Evolutionary conservation across 2,329 filamentous ascomycete genomes (phyloP), one percentile per base, ranked within the genome.

Genomic region (Monilinia polystroma): DNA sequence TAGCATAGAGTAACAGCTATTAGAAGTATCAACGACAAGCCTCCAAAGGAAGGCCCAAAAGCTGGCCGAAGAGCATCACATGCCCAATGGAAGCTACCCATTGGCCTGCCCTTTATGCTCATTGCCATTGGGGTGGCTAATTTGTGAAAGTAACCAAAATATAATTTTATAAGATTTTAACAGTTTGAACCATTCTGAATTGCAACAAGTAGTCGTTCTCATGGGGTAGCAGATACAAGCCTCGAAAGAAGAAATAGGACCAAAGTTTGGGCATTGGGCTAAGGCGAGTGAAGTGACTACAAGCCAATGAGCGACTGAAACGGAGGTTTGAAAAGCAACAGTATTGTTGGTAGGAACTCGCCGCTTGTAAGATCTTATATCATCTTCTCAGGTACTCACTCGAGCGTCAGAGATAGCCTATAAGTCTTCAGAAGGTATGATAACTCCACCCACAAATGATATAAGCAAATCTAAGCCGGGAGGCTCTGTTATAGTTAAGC

Each of bases 331-430:
- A 7, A 47, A 45, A 6, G 16, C 26, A 32, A 32, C 16, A 58
- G n/a, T 10, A 29, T 8, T 35, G 32, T 35, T 35, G 32, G 32
- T 35, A 35, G 45, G 18, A 3, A 58, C 6, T 32, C 11, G 41
- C 26, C 43, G n/a, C 7, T 8, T 47, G 32, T 49, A 11, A 4
- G 3, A 47, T 35, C 26, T 49, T 35, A 32, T 10, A 59, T n/a
- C 41, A 58, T 58, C n/a, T 43, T 43, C 41, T 47, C 23, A 29
- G n/a, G 26, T 32, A 49, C 57, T 59, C 20, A 59, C 20, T 59
- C 57, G 20, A 35, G 43, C 57, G 6, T 35, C 43, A 35, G 16
- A 35, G 2, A 35, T 49, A 49, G 23, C 20, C 12, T 18, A 18
- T 12, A 23, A 59, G 29, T 23, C 55, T n/a, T 29, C 8, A 26